These are phyloP conservation scores for Colletotrichum sp. DNA, from an alignment of 2,329 filamentous ascomycete species.

Conservation along the genomic window DNA sequence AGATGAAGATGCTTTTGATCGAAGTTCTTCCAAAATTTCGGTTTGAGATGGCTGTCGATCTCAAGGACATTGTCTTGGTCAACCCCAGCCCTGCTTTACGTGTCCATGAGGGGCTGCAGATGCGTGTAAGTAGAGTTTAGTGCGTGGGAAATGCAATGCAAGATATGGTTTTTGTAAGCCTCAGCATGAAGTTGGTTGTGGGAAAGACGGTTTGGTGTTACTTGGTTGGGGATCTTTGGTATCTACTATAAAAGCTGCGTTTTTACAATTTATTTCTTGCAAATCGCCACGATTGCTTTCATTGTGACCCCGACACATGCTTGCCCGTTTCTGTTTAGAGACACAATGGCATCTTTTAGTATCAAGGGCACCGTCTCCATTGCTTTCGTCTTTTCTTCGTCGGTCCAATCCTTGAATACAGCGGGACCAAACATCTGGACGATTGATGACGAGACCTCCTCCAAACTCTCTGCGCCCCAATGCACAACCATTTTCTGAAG, in stretches of 20 bases:
- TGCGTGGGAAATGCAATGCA: too few relatives aligned
- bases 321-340: not conserved
- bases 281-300: slow-evolving; percentile 14
- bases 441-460: not conserved
- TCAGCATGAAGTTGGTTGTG: too few relatives aligned
- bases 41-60: slow-evolving; percentile 27
- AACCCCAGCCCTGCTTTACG: slow-evolving; percentile 1
- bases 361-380: not conserved
- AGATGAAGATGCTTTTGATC: slow-evolving; percentile 41
- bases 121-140: too few relatives aligned
- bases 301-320: not conserved
- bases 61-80: slow-evolving; percentile 25
- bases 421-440: not conserved
- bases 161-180: too few relatives aligned
- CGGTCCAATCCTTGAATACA: not conserved
- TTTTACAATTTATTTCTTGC: not conserved
- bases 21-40: slow-evolving; percentile 36
- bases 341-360: not conserved
- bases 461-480: not conserved
- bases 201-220: too few relatives aligned
- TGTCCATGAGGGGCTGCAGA: not conserved
- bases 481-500: not conserved
- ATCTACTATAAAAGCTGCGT: too few relatives aligned
- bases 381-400: slow-evolving; percentile 1
- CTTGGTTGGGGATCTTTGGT: too few relatives aligned